Base-by-base conservation (phyloP, 805 yeast genomes). In the Candida montana region DNA sequence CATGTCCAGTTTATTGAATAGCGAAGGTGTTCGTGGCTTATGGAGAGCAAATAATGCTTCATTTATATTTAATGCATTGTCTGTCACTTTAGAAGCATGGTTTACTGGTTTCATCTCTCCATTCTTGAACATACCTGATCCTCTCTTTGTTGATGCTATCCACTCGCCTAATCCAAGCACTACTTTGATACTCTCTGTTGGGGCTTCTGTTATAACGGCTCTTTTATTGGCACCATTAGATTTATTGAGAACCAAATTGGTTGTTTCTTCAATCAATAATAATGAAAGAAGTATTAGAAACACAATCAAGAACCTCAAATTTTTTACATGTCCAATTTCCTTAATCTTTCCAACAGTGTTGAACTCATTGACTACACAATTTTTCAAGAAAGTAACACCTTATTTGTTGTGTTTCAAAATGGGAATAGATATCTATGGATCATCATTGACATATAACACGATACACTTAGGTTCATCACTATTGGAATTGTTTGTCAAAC, bases 81-180 rank as follows among this genome's bases (percentile, higher is more conserved):
- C 82, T 2, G 77, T 79, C 37, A 83, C 95, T 0, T 65, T 89
- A 35, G 91, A 86, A 55, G 87, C 96, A 1, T 90, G 98, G 97
- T 70, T 89, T 36, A 83, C 95, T 0, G 96, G 96, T 4, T 77
- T 90, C 48, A 58, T 89, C 7, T 81, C 96, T 5, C 93, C 96
- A 2, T 65, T 86, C 35, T 61, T 85, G 39, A 82, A 84, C 16
- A 77, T 88, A 24, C 95, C 96, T 0, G 97, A 90, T 58, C 96
- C 96, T 3, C 78, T 80, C 47, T 83, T 88, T 58, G 80, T 88
- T 51, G 95, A 87, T 48, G 72, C 84, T 38, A 72, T 86, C 17
- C 93, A 85, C 54, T 82, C 93, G 10, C 77, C 89, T 4, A 88
- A 83, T 46, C 88, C 95, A 1, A 63, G 76, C 36, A 67, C 74